phyloP scores from a whole-genome alignment of 2,329 filamentous ascomycete species.

The Colletotrichum sp. region DNA sequence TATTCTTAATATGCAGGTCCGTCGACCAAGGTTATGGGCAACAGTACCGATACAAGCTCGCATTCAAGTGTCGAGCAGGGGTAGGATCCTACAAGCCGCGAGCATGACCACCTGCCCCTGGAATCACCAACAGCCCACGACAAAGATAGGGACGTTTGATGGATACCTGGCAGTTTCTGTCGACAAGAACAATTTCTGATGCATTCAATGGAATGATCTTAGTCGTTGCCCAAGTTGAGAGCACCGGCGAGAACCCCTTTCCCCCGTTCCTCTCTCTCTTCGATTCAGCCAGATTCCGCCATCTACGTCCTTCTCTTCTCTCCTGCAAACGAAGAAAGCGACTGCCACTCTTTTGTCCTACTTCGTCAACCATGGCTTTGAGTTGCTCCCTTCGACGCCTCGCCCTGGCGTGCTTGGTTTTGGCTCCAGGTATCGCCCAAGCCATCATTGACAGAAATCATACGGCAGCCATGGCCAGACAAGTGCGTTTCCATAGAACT shows the following conservation, averaged over 20 bases:
- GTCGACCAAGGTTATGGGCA: background rate
- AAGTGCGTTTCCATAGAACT: background rate
- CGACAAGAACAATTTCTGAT: background rate
- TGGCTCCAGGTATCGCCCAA: background rate
- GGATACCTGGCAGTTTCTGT: background rate
- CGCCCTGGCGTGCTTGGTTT: background rate
- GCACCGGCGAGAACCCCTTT: background rate
- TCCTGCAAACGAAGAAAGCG: background rate
- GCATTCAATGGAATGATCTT: background rate
- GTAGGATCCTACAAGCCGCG: background rate
- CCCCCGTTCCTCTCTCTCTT: background rate
- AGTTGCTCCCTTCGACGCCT: background rate
- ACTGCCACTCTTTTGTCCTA: background rate
- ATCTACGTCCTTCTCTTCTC: background rate
- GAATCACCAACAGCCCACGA: background rate
- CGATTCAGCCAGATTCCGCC: background rate
- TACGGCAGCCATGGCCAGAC: background rate
- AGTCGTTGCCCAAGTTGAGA: background rate
- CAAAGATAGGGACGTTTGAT: background rate
- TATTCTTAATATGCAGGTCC: background rate
- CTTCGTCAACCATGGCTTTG: background rate
- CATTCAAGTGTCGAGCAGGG: background rate
- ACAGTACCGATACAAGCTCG: background rate
- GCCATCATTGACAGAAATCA: background rate
- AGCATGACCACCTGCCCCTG: background rate